Base-by-base conservation (phyloP, 176 grass and related monocot species). In the Rhynchospora tenuis region DNA sequence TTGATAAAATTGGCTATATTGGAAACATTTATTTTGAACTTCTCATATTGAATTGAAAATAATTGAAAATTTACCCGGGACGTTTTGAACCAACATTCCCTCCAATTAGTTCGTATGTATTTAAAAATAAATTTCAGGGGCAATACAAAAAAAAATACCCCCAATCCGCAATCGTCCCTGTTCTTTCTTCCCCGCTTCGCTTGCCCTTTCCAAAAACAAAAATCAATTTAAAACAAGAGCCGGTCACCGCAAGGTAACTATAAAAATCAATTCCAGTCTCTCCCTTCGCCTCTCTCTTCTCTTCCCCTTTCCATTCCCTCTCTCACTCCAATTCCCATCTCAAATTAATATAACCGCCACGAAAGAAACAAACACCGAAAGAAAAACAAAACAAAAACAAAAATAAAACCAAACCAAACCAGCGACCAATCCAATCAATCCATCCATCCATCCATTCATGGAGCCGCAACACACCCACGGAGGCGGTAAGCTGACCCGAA, bases 401-500 rank as follows among this genome's bases (percentile, higher is more conserved):
- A 29, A 44, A 63, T 20, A 19, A 71, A 71, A 19, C 55, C 64
- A 42, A 51, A 48, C 77, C 51, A 82, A 93, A 76, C 77, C 55
- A 84, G 15, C 31, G 10, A 27, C 38, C n/a, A 77, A 90, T 10
- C 20, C 23, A 46, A 88, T 64, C 83, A 38, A 38, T 38, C 82
- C 65, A 69, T 42, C 65, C 29, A 88, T 64, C 83, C 3, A 38
- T 38, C 82, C 65, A 69, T 42, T 31, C 29, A 79, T 70, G 74
- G 85, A 59, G 77, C 67, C 45, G 22, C 33, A 44, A 45, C 72
- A 87, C 50, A 33, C 86, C 43, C 81, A 83, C 16, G 85, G 74
- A 16, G 72, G 70, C 19, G 61, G 87, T 15, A 97, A 92, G 88
- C 92, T 94, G 44, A 92, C 86, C 33, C 90, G 94, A 6, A 97